A percentile compares a stretch with the other conserved stretches of the same genome.
Conservation (phyloP, 768 basidiomycete genomes). For the Lentinula detonsa region DNA sequence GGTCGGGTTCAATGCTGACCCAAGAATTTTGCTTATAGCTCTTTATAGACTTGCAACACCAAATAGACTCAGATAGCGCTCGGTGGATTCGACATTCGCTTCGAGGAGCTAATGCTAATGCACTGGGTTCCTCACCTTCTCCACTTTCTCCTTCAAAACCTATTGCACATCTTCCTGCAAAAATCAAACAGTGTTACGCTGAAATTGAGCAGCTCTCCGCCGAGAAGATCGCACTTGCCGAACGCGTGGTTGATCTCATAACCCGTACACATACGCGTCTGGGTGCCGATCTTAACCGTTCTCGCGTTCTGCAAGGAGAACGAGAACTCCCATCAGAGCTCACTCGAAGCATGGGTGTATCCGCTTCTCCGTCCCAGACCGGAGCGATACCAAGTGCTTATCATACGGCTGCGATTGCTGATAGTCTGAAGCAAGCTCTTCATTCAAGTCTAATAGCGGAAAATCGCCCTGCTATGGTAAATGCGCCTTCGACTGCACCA, state of each 20-base stretch:
- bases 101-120: slow-evolving; percentile 13
- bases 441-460: neutral
- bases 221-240: slow-evolving; percentile 42
- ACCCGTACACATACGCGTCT: slow-evolving; percentile 41
- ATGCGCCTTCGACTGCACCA: slow-evolving; percentile 20
- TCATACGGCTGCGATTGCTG: neutral
- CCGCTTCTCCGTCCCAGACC: neutral
- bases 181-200: slow-evolving; percentile 38
- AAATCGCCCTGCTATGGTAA: slow-evolving; percentile 19
- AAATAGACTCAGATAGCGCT: slow-evolving; percentile 42
- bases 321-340: slow-evolving; percentile 25
- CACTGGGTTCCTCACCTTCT: slow-evolving; percentile 17
- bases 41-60: slow-evolving; percentile 37
- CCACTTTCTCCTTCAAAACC: slow-evolving; percentile 33
- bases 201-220: slow-evolving; percentile 37
- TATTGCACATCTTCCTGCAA: slow-evolving; percentile 26
- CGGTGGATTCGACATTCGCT: slow-evolving; percentile 45
- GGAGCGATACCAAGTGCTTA: neutral
- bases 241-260: slow-evolving; percentile 44
- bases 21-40: neutral
- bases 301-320: slow-evolving; percentile 43
- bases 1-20: slow-evolving; percentile 22
- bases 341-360: neutral
- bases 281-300: slow-evolving; percentile 42
- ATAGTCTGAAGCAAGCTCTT: neutral